These are phyloP conservation scores for Prunus mongolica DNA, from an alignment of 306 rosid genomes.

Conservation along the genomic window DNA sequence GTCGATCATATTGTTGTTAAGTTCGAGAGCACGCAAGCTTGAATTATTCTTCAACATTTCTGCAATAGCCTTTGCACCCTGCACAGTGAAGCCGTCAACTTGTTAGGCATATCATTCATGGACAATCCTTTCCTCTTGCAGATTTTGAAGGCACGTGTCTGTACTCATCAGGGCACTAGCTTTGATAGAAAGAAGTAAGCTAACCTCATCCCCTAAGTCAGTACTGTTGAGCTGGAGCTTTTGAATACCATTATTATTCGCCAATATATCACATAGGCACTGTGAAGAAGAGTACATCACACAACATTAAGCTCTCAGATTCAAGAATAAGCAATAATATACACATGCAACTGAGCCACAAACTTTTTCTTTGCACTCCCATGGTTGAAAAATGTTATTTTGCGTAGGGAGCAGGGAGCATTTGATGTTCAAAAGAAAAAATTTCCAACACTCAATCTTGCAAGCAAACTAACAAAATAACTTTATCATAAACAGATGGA, in stretches of 20 bases:
- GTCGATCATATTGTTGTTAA: conserved; percentile 88
- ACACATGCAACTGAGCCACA: background rate
- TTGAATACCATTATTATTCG: conserved; percentile 64
- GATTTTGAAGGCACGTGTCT: background rate
- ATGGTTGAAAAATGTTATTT: background rate
- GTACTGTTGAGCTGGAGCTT: conserved; percentile 90
- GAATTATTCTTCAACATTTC: conserved; percentile 88
- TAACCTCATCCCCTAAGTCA: conserved; percentile 94
- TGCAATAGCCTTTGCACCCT: conserved; percentile 93
- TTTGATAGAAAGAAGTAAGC: conserved; percentile 28
- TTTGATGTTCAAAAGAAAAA: background rate
- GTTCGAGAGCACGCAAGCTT: conserved; percentile 73
- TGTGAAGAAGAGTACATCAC: conserved; percentile 40
- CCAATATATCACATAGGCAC: conserved; percentile 77
- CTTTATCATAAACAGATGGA: background rate
- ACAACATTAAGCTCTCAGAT: conserved; percentile 16
- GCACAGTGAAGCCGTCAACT: conserved; percentile 26
- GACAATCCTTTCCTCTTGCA: conserved; percentile 3
- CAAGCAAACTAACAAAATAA: background rate
- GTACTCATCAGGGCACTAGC: background rate
- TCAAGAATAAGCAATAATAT: conserved; percentile 5
- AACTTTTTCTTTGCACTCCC: too few relatives aligned
- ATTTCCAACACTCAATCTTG: background rate
- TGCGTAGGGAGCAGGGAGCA: too few relatives aligned
- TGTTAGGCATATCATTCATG: conserved; percentile 18